Evolutionary conservation across 768 basidiomycete species (phyloP).

Genomic region (Pulveroboletus sp.): DNA sequence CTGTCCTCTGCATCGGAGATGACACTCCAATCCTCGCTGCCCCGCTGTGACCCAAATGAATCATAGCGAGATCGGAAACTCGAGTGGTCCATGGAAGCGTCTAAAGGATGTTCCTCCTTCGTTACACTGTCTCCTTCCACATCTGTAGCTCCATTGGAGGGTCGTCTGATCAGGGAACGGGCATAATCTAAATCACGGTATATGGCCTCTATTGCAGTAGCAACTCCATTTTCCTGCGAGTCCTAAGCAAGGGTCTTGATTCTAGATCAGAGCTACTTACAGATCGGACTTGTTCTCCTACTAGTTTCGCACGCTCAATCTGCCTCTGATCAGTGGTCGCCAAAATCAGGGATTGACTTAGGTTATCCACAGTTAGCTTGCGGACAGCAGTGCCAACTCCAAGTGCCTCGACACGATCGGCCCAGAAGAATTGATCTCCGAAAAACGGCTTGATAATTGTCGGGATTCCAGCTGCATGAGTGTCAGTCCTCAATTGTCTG

Average conservation of each 20-base stretch:
- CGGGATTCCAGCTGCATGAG: slow-evolving; percentile 71
- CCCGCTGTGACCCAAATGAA: slow-evolving; percentile 50
- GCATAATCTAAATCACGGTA: slow-evolving; percentile 97
- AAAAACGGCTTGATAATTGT: slow-evolving; percentile 98
- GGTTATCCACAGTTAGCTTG: slow-evolving; percentile 74
- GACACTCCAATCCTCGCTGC: slow-evolving; percentile 86
- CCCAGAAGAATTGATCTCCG: slow-evolving; percentile 97
- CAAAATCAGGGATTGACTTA: slow-evolving; percentile 70
- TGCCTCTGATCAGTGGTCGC: slow-evolving; percentile 90
- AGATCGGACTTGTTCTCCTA: slow-evolving; percentile 84
- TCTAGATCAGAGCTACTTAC: slow-evolving; percentile 38
- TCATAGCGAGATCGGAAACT: slow-evolving; percentile 44
- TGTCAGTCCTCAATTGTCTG: slow-evolving; percentile 2
- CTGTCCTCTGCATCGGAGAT: slow-evolving; percentile 72
- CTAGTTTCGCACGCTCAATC: slow-evolving; percentile 73
- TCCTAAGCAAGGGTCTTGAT: neutral
- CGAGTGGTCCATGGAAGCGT: slow-evolving; percentile 29
- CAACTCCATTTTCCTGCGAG: slow-evolving; percentile 86
- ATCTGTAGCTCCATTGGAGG: slow-evolving; percentile 23
- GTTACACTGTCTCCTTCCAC: slow-evolving; percentile 8
- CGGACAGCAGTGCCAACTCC: slow-evolving; percentile 86
- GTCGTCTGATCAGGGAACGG: slow-evolving; percentile 73
- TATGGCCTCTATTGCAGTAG: slow-evolving; percentile 88
- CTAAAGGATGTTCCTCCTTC: slow-evolving; percentile 34
- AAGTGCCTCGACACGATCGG: slow-evolving; percentile 94